A percentile compares a stretch with the other conserved stretches of the same genome.
Conservation (phyloP, 169 alveolate genomes). For the Plasmodium relictum region DNA sequence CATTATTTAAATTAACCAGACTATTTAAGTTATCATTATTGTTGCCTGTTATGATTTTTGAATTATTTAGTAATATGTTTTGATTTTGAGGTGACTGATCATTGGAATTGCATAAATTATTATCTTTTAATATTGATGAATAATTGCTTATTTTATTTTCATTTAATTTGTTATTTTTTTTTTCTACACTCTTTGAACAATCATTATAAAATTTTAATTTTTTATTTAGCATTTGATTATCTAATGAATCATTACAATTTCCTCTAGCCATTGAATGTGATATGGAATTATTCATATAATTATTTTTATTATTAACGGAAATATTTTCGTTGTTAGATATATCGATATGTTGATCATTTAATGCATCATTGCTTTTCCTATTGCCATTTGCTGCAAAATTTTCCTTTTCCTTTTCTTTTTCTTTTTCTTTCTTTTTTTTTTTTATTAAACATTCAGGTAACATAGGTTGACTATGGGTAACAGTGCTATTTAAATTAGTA, state of each 20-base stretch:
- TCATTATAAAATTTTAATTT: constrained; percentile 6
- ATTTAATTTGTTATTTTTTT: constrained; percentile 10
- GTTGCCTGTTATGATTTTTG: background rate
- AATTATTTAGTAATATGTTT: background rate
- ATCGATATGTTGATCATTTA: too few relatives aligned
- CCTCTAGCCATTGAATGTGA: background rate
- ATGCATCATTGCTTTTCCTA: too few relatives aligned
- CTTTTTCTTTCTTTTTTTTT: constrained; percentile 17
- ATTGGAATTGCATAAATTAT: background rate
- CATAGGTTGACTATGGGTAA: too few relatives aligned
- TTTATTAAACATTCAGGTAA: constrained; percentile 2
- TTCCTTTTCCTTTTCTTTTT: background rate
- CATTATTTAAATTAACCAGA: background rate
- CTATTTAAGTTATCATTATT: background rate
- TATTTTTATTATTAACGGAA: background rate
- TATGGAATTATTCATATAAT: background rate
- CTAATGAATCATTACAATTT: constrained; percentile 7
- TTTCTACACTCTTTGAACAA: constrained; percentile 11
- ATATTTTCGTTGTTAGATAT: too few relatives aligned
- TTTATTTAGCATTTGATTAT: background rate
- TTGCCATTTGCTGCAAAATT: too few relatives aligned
- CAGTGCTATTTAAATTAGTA: too few relatives aligned
- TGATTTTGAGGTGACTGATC: background rate
- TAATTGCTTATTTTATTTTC: constrained; percentile 7
- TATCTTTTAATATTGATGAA: background rate